Base-by-base conservation (phyloP, 495 filamentous ascomycete genomes). In the Xylaria nigripes region DNA sequence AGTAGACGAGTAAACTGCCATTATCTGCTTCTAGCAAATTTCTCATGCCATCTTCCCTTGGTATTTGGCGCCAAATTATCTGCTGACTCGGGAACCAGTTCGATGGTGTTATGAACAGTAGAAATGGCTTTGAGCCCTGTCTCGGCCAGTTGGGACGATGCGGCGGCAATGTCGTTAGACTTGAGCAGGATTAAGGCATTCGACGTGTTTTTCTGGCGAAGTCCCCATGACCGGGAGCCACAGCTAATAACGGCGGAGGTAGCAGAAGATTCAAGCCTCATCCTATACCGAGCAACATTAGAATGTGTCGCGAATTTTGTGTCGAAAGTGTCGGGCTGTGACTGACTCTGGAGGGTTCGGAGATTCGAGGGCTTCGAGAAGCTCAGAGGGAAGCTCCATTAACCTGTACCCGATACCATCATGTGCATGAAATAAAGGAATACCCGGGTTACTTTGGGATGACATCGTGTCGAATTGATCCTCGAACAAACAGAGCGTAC, bases 121-220 rank as follows among this genome's bases (percentile, higher is more conserved):
- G 89, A 80, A 45, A 94, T 81, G 0, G 82, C 71, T 2, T 76
- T 74, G 2, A 92, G 56, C 6, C 71, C 71, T 0, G 64, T 50
- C 16, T 67, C 61, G n/a, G 79, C 63, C 6, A 68, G 62, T 13
- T 61, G 57, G 25, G 42, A 44, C 34, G 63, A 54, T 7, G 55
- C 45, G 41, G 36, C 36, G 44, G 48, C 54, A 16, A 51, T 44
- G 15, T 55, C 55, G 5, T 59, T 65, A 18, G 88, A 78, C 25
- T 74, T 67, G 24, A 89, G 73, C 7, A 95, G 64, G 67, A 89
- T 86, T 32, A 95, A 71, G 6, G 86, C 85, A 65, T 96, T 96
- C 15, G 90, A 95, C 0, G 90, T 92, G 63, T 92, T 89, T 57
- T 95, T 90, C 68, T 95, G 89, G 18, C 87, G 87, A 47, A 95